Percentiles rank a stretch among this genome's conserved stretches.
Conservation (phyloP, 2,329 filamentous ascomycete species). For the Apiospora hydei region DNA sequence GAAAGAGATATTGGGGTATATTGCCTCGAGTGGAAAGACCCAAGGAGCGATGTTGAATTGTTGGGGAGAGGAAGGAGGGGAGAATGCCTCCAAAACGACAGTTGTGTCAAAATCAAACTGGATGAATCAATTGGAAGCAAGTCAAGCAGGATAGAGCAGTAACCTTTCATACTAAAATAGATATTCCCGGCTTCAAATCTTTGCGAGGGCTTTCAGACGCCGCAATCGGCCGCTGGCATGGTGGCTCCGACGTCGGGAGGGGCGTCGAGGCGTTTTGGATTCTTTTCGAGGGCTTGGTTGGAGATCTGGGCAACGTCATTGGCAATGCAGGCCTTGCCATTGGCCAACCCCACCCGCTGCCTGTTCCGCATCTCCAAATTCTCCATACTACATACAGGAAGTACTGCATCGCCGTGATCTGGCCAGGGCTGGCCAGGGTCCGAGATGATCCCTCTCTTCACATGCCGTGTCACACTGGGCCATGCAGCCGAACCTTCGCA, state of each 20-base stretch:
- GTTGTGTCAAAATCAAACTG: neutral
- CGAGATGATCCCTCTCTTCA: neutral
- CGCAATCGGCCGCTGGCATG: constrained; percentile 9
- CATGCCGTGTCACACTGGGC: neutral
- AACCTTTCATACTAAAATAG: constrained; percentile 21
- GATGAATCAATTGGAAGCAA: neutral
- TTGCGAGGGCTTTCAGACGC: neutral
- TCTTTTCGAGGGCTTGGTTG: constrained; percentile 4
- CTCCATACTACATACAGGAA: neutral
- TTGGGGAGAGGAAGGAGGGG: neutral
- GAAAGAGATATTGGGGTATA: neutral
- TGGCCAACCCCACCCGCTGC: constrained; percentile 9
- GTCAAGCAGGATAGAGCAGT: neutral
- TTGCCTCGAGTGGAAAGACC: constrained; percentile 13
- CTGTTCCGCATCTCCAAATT: constrained; percentile 3
- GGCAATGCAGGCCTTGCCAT: neutral
- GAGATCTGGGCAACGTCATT: constrained; percentile 15
- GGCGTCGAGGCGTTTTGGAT: neutral
- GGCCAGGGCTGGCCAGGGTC: neutral
- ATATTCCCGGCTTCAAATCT: constrained; percentile 7
- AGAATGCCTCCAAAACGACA: neutral
- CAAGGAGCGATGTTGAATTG: neutral
- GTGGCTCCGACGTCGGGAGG: constrained; percentile 17
- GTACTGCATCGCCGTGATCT: neutral
- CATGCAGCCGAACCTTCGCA: constrained; percentile 8